Evolutionary conservation across 164 flowering plant species (phyloP), one percentile per base, ranked within the genome.

Genomic region (Kalanchoe fedtschenkoi): DNA sequence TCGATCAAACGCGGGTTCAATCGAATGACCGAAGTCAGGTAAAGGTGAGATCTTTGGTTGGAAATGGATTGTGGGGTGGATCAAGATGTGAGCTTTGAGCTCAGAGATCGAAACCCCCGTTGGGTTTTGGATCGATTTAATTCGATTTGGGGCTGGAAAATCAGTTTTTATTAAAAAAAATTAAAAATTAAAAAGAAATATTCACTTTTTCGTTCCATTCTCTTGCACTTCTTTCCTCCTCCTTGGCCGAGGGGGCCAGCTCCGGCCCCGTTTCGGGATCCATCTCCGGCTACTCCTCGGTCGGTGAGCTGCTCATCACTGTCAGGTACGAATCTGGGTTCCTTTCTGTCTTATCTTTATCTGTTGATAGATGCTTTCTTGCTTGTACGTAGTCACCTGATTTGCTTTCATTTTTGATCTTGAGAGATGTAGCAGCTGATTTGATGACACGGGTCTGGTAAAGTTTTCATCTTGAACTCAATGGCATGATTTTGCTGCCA

Each of bases 11-110:
- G 35, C 9, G 35, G 35, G 1, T 24, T 42, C n/a, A 42, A 42
- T 42, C 54, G 6, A n/a, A n/a, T n/a, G 56, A 10, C 26, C 24
- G 5, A 10, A 44, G 21, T n/a, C 17, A 51, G 17, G 56, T 51
- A 26, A 51, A 26, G 56, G 32, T 51, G 28, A 32, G 56, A 51
- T 51, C 56, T 51, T 51, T 51, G 56, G 32, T 24, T 51, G 15
- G 32, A 51, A 26, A 10, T 43, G 11, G 39, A 37, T 37, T 37
- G 39, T 9, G 39, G 39, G 39, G 11, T 37, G 56, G 56, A 51
- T 13, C 28, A 51, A 51, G 56, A 24, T 51, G 32, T 17, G 56
- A 51, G 24, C 56, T 51, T 51, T 26, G 24, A 24, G 32, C 28
- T 21, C n/a, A 14, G 6, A 47, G 22, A 47, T 19, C 54, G 54